Percentiles rank a stretch among this genome's conserved stretches.
Conservation (phyloP, 164 flowering plant genomes). For the Cinnamomum chago region DNA sequence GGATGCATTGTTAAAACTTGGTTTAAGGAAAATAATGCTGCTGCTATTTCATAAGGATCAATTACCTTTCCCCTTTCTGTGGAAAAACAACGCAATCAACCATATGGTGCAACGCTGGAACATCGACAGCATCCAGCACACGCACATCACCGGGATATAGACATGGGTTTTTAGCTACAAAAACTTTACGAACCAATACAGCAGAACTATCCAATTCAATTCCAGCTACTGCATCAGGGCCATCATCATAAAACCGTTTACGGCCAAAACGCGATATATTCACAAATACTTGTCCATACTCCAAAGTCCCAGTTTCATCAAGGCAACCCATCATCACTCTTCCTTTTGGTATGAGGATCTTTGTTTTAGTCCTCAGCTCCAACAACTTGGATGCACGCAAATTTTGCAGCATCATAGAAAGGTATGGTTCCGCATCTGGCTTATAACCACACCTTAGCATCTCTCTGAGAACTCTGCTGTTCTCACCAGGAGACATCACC, state of each 20-base stretch:
- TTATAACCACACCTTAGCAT: constrained; percentile 74
- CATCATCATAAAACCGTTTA: constrained; percentile 11
- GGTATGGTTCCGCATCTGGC: constrained; percentile 79
- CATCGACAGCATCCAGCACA: constrained; percentile 61
- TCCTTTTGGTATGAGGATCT: constrained; percentile 63
- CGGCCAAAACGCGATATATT: constrained; percentile 42
- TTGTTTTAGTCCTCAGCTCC: constrained; percentile 54
- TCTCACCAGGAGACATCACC: constrained; percentile 72
- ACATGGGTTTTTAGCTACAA: constrained; percentile 95
- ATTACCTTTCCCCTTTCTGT: constrained; percentile 67
- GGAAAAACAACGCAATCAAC: constrained; percentile 95
- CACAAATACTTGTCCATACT: constrained; percentile 87
- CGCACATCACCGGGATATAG: constrained; percentile 95
- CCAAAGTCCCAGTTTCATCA: constrained; percentile 73
- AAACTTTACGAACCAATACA: constrained; percentile 44
- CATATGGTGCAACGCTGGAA: constrained; percentile 73
- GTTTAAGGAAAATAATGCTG: no score
- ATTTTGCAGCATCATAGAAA: constrained; percentile 81
- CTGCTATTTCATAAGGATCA: not conserved
- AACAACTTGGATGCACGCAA: constrained; percentile 64
- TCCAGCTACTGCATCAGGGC: not conserved
- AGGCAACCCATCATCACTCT: constrained; percentile 88
- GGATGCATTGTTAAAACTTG: no score
- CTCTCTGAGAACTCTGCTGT: constrained; percentile 56
- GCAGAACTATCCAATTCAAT: constrained; percentile 8